Base-by-base conservation (phyloP, 2,329 filamentous ascomycete species). In the Tricladium varicosporioides region DNA sequence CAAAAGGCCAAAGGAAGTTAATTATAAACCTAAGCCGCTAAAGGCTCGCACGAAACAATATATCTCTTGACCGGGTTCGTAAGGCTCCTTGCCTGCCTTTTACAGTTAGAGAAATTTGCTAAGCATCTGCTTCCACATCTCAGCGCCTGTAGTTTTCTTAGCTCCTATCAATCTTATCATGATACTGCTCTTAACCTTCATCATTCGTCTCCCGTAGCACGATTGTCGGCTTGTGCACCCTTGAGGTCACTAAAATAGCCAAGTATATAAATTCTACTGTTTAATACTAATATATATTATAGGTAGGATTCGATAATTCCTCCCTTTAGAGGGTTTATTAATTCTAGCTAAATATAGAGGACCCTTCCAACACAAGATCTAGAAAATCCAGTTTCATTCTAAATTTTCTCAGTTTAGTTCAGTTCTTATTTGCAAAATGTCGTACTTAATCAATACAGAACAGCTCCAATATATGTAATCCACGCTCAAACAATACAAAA, bases 1-100 rank as follows among this genome's bases (percentile, higher is more conserved):
- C 45, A 50, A 57, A 53, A 40, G 18, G 54, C 50, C 32, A 49
- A 53, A 48, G 51, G 54, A 57, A 15, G 50, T 53, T 52, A 14
- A 13, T 48, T 16, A 52, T 57, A 57, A 49, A 43, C 1, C 47
- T 40, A 54, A 58, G 50, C 33, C 40, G 47, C 54, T 43, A 57
- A 57, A 53, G 54, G 42, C 54, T 48, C 43, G 54, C n/a, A 56
- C 13, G 42, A 48, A 48, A 31, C 19, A 48, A 11, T 48, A 48
- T n/a, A 19, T 27, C 27, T 48, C 46, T 32, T 48, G 19, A 48
- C 46, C 13, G 14, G 27, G 18, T 48, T 31, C 27, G 19, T 48
- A 48, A 48, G 32, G 46, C 46, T 31, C 46, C 32, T 48, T 48
- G 19, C 46, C 5, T 48, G 13, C 46, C 14, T 27, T 48, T 48